phyloP scores from a whole-genome alignment of 2,329 filamentous ascomycete genomes.

The Penicillium rolfsii region DNA sequence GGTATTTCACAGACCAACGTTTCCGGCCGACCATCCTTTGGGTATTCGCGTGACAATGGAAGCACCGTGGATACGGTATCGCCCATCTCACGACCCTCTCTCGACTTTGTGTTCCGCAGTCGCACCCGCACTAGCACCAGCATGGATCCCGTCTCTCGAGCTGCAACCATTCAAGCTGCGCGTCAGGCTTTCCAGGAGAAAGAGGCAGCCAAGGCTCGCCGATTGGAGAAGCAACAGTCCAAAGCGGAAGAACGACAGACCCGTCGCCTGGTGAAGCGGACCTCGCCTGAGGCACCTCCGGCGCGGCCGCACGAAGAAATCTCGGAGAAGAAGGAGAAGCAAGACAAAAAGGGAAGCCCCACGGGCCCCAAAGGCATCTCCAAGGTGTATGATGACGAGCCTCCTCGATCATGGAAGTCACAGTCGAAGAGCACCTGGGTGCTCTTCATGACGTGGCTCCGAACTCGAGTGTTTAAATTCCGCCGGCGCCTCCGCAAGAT shows the following conservation, averaged over 20 bases:
- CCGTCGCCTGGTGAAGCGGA: constrained; percentile 48
- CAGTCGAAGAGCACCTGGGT: constrained; percentile 52
- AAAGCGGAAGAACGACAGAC: constrained; percentile 52
- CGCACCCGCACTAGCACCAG: constrained; percentile 54
- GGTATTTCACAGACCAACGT: constrained; percentile 58
- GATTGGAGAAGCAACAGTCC: constrained; percentile 56
- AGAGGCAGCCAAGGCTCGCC: constrained; percentile 60
- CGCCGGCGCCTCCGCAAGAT: constrained; percentile 41
- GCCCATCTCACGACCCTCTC: constrained; percentile 58
- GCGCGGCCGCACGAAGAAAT: constrained; percentile 21
- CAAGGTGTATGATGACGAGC: neutral
- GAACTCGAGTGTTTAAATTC: constrained; percentile 58
- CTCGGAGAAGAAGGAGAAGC: constrained; percentile 26
- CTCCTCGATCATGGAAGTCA: constrained; percentile 35
- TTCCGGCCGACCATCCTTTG: constrained; percentile 51
- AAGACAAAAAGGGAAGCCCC: neutral
- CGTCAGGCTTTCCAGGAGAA: constrained; percentile 62
- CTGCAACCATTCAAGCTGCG: constrained; percentile 59
- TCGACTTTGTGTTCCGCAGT: constrained; percentile 60
- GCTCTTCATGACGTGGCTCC: constrained; percentile 60
- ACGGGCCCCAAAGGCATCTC: constrained; percentile 5
- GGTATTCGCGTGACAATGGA: constrained; percentile 55
- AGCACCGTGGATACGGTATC: constrained; percentile 55
- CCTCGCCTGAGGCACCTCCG: constrained; percentile 17
- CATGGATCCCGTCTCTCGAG: constrained; percentile 57